Percentiles rank a stretch among this genome's conserved stretches.
Conservation (phyloP, 2,329 filamentous ascomycete species). For the Hypoxylon rubiginosum region DNA sequence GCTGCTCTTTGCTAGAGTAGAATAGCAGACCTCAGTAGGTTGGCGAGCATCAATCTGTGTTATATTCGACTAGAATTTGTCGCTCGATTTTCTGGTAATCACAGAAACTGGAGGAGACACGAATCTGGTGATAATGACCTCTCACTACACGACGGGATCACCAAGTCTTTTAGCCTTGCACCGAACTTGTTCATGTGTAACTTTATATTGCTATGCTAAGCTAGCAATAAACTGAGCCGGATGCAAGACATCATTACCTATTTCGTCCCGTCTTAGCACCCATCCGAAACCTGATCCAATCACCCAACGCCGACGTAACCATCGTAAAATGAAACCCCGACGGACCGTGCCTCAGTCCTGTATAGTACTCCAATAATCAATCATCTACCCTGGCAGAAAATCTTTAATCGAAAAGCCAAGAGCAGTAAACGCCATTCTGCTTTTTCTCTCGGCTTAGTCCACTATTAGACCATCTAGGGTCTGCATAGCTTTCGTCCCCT, state of each 20-base stretch:
- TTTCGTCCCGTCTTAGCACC: constrained; percentile 8
- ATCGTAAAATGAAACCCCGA: constrained; percentile 20
- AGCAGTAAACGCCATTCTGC: background rate
- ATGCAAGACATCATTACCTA: constrained; percentile 10
- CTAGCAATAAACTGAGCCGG: constrained; percentile 1
- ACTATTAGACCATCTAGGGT: constrained; percentile 79
- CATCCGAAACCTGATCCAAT: constrained; percentile 11
- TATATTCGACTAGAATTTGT: too few species aligned
- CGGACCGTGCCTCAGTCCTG: background rate
- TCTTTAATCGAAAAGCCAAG: constrained; percentile 3
- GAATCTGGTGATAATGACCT: too few species aligned
- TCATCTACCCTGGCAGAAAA: background rate
- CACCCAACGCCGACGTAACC: constrained; percentile 27
- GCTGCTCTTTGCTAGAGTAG: too few species aligned
- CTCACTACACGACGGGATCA: too few species aligned
- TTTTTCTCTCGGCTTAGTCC: constrained; percentile 54
- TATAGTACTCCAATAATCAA: constrained; percentile 15
- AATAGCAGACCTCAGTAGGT: too few species aligned
- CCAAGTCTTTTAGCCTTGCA: too few species aligned
- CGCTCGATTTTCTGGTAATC: too few species aligned
- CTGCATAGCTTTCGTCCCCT: constrained; percentile 83
- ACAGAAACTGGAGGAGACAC: too few species aligned
- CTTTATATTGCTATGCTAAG: constrained; percentile 28
- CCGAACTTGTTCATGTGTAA: constrained; percentile 1
- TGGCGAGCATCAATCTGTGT: too few species aligned